Evolutionary conservation across 257 asterid genomes (phyloP).

Genomic region (Jacaranda mimosifolia): DNA sequence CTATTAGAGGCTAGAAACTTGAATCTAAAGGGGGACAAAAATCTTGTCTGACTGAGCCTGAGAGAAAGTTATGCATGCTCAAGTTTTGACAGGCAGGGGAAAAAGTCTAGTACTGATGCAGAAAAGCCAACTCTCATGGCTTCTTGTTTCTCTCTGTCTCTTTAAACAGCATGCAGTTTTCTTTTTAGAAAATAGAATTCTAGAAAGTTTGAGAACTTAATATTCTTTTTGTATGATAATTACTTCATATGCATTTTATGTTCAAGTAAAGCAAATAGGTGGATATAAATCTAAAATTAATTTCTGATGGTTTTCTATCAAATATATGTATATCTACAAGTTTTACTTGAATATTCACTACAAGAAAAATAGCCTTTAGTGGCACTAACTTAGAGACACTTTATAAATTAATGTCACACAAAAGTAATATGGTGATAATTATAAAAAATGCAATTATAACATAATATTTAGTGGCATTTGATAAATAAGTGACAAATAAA

Average conservation of each 20-base stretch:
- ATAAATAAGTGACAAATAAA: no score
- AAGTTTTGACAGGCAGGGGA: slow-evolving; percentile 10
- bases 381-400: no score
- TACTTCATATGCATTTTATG: not conserved
- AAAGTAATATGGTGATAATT: no score
- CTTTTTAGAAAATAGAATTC: not conserved
- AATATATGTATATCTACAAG: no score
- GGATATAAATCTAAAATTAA: no score
- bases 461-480: no score
- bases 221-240: slow-evolving; percentile 16
- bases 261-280: not conserved
- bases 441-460: no score
- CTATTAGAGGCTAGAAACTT: not conserved
- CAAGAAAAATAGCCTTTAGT: no score
- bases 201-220: not conserved
- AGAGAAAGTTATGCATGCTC: not conserved
- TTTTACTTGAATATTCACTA: no score
- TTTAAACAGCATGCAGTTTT: not conserved
- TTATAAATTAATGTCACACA: no score
- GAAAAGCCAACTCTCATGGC: slow-evolving; percentile 47
- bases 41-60: not conserved
- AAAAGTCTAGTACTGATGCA: not conserved
- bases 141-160: not conserved
- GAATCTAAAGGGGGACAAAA: not conserved
- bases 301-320: no score